Base-by-base conservation (phyloP, 1,284 basidiomycete genomes). In the Papiliotrema flavescens region DNA sequence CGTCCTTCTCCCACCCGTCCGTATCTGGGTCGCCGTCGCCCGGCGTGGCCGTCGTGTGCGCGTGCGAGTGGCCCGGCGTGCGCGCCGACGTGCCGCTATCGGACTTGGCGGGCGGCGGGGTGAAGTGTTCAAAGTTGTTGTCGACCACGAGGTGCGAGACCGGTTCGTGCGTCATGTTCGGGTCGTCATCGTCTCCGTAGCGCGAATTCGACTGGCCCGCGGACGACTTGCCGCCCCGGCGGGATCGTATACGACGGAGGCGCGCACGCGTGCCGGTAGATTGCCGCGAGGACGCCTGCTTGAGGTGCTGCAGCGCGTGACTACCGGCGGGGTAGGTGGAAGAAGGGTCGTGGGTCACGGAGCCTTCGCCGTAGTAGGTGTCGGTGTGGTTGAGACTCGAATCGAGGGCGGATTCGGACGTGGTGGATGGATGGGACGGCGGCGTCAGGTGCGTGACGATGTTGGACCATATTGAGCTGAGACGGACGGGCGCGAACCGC, bases 91-190 rank as follows among this genome's bases (percentile, higher is more conserved):
- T 65, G 6, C 70, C 70, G n/a, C 63, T 64, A 56, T 73, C 71
- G 17, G 62, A 66, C 49, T 63, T 69, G 1, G 70, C 56, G 3
- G 57, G 52, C 3, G 53, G 44, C 14, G 70, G 71, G 3, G 62
- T 59, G 50, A 71, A 69, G 15, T 70, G 62, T 13, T 68, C 67
- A 52, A 75, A 68, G 55, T 74, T 63, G 46, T 62, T 63, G 20
- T 75, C 73, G 11, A 75, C 71, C 4, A 73, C 73, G 34, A 68
- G 55, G 37, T 66, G 61, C 6, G 56, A 57, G 20, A 70, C 59
- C 9, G 66, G 68, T n/a, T 67, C 66, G 42, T 43, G 49, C 7
- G 60, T 49, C 3, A 39, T 43, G 40, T 44, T 53, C 11, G 20
- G 40, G 23, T 68, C 64, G 15, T 72, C 70, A 46, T 67, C 65